Conservation (phyloP, 495 filamentous ascomycete genomes). For the Podospora fimiseda region DNA sequence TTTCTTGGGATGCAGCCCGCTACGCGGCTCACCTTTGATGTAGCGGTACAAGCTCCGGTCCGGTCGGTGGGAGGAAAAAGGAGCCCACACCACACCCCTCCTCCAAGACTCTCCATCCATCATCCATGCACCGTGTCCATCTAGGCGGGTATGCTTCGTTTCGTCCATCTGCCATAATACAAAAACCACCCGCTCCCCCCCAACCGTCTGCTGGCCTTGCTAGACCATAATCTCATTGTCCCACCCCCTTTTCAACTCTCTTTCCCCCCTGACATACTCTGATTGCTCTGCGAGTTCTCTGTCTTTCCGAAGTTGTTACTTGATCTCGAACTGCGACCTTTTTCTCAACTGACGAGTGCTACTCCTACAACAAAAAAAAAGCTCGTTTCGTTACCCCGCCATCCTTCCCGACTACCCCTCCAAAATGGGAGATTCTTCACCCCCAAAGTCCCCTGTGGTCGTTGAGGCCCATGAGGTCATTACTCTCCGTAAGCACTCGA, state of each 20-base stretch:
- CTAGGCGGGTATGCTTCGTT: conserved; percentile 22
- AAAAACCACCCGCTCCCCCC: conserved; percentile 17
- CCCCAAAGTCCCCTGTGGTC: conserved; percentile 59
- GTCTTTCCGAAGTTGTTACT: background rate
- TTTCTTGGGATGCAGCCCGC: background rate
- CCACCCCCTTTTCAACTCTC: conserved; percentile 1
- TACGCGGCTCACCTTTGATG: background rate
- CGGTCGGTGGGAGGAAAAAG: conserved; percentile 13
- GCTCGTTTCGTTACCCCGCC: conserved; percentile 20
- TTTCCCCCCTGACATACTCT: background rate
- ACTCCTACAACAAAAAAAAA: conserved; percentile 2
- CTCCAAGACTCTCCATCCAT: conserved; percentile 12
- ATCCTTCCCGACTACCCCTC: conserved; percentile 23
- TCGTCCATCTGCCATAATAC: conserved; percentile 24
- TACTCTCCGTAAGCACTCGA: conserved; percentile 56
- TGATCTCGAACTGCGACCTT: background rate
- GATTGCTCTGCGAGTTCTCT: background rate
- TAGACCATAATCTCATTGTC: conserved; percentile 4
- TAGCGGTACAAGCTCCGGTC: conserved; percentile 21
- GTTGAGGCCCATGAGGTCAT: conserved; percentile 79
- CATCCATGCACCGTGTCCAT: conserved; percentile 21
- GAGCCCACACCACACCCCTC: conserved; percentile 1
- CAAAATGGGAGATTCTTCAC: conserved; percentile 61
- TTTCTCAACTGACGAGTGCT: background rate
- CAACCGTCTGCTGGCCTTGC: conserved; percentile 1